Evolutionary conservation across 148 eudicot genomes (phyloP).

Genomic region (Vaccinium darrowii): DNA sequence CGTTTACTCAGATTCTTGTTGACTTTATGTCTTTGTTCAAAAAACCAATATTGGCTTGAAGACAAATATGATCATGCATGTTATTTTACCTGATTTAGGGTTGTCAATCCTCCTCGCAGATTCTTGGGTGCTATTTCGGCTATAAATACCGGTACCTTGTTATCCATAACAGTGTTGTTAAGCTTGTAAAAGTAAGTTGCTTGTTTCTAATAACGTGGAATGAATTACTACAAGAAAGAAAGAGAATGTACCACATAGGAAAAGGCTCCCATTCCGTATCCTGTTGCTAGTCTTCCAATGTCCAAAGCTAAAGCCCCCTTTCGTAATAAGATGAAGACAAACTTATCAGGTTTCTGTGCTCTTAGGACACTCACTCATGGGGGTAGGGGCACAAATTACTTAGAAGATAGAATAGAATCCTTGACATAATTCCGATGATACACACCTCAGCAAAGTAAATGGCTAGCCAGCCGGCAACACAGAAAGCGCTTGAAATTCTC

Average conservation of each 20-base stretch:
- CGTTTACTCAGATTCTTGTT: background rate
- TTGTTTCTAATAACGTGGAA: background rate
- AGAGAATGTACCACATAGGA: slow-evolving; percentile 71
- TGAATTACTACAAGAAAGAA: background rate
- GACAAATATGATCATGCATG: background rate
- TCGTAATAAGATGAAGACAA: background rate
- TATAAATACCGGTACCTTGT: slow-evolving; percentile 82
- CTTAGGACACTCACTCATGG: background rate
- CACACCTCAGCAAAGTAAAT: slow-evolving; percentile 82
- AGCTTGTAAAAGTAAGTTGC: background rate
- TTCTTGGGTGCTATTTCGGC: slow-evolving; percentile 92
- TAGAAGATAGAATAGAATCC: background rate
- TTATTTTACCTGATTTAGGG: slow-evolving; percentile 71
- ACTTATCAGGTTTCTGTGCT: background rate
- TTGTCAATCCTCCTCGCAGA: slow-evolving; percentile 85
- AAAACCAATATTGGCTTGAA: background rate
- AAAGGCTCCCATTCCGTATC: slow-evolving; percentile 96
- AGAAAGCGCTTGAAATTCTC: slow-evolving; percentile 64
- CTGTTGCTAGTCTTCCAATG: slow-evolving; percentile 85
- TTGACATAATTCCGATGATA: background rate
- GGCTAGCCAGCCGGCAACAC: slow-evolving; percentile 87
- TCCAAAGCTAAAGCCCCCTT: slow-evolving; percentile 65
- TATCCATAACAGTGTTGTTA: slow-evolving; percentile 13
- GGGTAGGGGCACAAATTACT: background rate
- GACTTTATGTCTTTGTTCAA: background rate